These are phyloP conservation scores for Auricularia heimuer DNA, from an alignment of 768 basidiomycete species.

Conservation along the genomic window DNA sequence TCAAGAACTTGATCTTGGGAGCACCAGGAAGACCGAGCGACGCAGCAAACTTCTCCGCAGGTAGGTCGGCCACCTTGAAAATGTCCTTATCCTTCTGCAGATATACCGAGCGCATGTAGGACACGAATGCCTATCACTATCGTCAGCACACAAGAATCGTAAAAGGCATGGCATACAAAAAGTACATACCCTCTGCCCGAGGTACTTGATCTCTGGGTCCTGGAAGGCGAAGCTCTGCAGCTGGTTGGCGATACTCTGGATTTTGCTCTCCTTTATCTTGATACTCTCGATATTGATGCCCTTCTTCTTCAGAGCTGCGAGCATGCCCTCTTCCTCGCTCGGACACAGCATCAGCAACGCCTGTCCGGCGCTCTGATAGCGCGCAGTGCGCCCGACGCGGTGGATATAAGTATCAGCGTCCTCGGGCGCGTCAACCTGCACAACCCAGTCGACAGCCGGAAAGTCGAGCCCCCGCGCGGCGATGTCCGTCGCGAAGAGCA, in stretches of 20 bases:
- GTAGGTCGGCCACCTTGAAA: slow-evolving; percentile 78
- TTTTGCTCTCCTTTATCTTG: slow-evolving; percentile 83
- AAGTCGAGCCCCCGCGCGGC: slow-evolving; percentile 96
- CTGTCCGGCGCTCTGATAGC: slow-evolving; percentile 86
- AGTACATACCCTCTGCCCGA: slow-evolving; percentile 74
- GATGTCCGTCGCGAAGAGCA: slow-evolving; percentile 92
- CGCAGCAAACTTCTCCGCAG: slow-evolving; percentile 75
- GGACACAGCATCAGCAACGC: slow-evolving; percentile 75
- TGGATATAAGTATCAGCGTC: slow-evolving; percentile 98
- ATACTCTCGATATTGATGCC: slow-evolving; percentile 64
- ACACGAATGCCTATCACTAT: slow-evolving; percentile 72
- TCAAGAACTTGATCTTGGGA: slow-evolving; percentile 88
- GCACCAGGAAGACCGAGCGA: slow-evolving; percentile 88
- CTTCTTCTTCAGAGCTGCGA: slow-evolving; percentile 57
- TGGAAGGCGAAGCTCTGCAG: slow-evolving; percentile 89
- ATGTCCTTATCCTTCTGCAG: slow-evolving; percentile 90
- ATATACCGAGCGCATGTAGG: slow-evolving; percentile 86
- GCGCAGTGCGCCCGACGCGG: slow-evolving; percentile 88
- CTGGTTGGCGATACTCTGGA: slow-evolving; percentile 73
- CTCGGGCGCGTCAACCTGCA: slow-evolving; percentile 93
- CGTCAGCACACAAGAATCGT: neutral
- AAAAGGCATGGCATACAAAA: neutral
- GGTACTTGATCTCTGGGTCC: slow-evolving; percentile 93
- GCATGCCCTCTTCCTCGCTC: slow-evolving; percentile 91
- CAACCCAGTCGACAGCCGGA: slow-evolving; percentile 92